Evolutionary conservation across 805 yeast species (phyloP).

Genomic region (Wickerhamiella occidentalis): DNA sequence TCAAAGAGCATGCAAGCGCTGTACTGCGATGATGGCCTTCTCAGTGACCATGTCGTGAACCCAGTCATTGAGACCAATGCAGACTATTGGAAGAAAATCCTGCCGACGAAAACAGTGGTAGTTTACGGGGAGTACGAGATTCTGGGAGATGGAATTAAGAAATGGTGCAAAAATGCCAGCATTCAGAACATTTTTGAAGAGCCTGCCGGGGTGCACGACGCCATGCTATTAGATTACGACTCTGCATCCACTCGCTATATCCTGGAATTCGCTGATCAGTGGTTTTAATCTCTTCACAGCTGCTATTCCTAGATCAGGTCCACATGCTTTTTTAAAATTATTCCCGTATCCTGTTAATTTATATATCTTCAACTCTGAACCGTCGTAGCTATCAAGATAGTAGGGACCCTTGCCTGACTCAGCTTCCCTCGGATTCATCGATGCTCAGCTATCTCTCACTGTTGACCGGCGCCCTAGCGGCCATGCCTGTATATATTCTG

Average conservation of each 20-base stretch:
- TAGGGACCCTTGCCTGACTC: background rate
- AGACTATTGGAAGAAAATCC: conserved; percentile 14
- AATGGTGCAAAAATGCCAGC: conserved; percentile 14
- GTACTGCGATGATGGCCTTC: conserved; percentile 1
- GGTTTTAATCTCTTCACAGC: background rate
- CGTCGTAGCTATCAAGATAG: too few species aligned
- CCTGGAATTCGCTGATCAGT: background rate
- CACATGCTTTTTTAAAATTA: too few species aligned
- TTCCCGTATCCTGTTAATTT: too few species aligned
- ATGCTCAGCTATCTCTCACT: background rate
- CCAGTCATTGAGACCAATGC: conserved; percentile 2
- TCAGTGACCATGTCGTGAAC: conserved; percentile 4
- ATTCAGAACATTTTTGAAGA: conserved; percentile 16
- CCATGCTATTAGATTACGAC: conserved; percentile 17
- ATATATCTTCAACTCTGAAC: too few species aligned
- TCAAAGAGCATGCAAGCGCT: conserved; percentile 5
- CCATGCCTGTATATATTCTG: conserved; percentile 18
- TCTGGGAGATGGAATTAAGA: conserved; percentile 13
- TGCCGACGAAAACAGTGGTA: conserved; percentile 15
- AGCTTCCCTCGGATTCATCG: background rate
- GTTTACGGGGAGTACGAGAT: conserved; percentile 21
- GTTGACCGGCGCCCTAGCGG: conserved; percentile 7
- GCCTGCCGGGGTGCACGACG: conserved; percentile 20
- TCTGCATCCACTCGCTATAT: conserved; percentile 15
- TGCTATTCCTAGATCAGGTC: background rate